Percentiles rank a stretch among this genome's conserved stretches.
phyloP scores from a whole-genome alignment of 2,329 filamentous ascomycete species.

The Sporothrix pallida region DNA sequence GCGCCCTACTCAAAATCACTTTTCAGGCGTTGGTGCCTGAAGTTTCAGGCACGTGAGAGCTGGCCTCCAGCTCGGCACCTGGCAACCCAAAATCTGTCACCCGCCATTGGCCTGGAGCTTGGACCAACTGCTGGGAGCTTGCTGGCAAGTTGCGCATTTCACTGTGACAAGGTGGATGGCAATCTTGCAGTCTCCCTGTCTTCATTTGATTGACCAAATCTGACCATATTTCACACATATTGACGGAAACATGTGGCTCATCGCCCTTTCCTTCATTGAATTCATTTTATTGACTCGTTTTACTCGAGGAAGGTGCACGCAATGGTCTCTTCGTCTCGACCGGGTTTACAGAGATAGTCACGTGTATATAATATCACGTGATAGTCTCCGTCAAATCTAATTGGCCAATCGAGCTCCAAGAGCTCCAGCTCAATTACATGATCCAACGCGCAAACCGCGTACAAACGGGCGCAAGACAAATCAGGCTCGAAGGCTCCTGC shows the following conservation, averaged over 20 bases:
- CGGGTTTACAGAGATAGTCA: background rate
- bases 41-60: background rate
- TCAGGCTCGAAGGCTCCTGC: background rate
- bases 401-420: background rate
- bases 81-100: slow-evolving; percentile 17
- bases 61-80: slow-evolving; percentile 4
- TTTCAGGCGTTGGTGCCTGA: background rate
- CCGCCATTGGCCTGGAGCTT: slow-evolving; percentile 22
- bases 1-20: background rate
- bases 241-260: too few species aligned
- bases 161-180: background rate
- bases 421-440: background rate
- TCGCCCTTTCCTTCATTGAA: too few species aligned
- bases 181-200: slow-evolving; percentile 8
- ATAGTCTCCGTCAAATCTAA: background rate
- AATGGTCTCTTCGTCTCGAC: too few species aligned
- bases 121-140: slow-evolving; percentile 21
- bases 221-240: too few species aligned
- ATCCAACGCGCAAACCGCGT: background rate
- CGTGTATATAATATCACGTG: background rate
- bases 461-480: background rate
- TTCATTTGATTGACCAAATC: background rate
- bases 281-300: too few species aligned
- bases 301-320: too few species aligned
- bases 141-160: background rate